Percentiles rank a stretch among this genome's conserved stretches.
phyloP scores from a whole-genome alignment of 306 rosid species.

The Trifolium subterraneum region DNA sequence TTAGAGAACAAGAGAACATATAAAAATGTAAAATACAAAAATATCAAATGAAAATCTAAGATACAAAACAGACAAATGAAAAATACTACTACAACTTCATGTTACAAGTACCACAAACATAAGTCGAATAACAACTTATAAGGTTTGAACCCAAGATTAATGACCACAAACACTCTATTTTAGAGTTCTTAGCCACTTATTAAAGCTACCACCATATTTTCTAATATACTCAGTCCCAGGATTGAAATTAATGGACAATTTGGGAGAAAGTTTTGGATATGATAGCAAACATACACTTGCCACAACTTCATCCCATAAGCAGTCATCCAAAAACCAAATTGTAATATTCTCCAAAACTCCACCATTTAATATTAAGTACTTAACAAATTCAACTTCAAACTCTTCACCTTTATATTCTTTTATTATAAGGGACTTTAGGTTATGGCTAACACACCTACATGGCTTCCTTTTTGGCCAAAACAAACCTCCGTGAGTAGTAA shows the following conservation, averaged over 20 bases:
- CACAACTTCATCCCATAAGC: background rate
- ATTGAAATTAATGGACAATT: background rate
- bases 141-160: background rate
- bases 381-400: background rate
- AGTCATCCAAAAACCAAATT: conserved; percentile 8
- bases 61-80: background rate
- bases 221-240: background rate
- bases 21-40: too few relatives aligned
- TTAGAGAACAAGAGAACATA: background rate
- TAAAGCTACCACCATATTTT: background rate
- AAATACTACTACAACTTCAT: too few relatives aligned
- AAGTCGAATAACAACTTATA: background rate
- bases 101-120: background rate
- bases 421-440: background rate
- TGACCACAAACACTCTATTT: background rate
- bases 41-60: too few relatives aligned
- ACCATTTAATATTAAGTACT: background rate
- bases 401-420: conserved; percentile 4
- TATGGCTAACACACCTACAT: background rate
- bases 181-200: background rate
- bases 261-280: background rate
- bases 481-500: background rate
- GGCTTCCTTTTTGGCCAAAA: background rate
- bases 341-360: background rate
- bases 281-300: background rate